A percentile compares a stretch with the other conserved stretches of the same genome.
These are phyloP conservation scores for Escovopsis sp. DNA, from an alignment of 2,329 filamentous ascomycete species.

Conservation along the genomic window DNA sequence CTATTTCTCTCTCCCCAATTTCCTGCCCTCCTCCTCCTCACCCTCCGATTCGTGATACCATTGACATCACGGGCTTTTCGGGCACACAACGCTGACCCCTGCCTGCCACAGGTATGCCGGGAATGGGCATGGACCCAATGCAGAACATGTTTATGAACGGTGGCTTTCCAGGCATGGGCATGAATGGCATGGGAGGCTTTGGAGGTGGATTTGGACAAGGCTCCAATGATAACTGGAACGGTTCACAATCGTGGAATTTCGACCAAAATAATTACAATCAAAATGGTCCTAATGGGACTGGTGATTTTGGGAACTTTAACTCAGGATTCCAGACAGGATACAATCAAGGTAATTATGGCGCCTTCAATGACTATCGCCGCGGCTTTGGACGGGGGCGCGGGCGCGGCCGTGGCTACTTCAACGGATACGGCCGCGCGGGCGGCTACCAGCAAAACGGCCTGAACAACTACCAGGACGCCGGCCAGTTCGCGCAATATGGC, in stretches of 20 bases:
- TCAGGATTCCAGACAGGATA: constrained; percentile 63
- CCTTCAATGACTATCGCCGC: constrained; percentile 66
- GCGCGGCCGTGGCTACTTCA: constrained; percentile 47
- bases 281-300: constrained; percentile 67
- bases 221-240: constrained; percentile 68
- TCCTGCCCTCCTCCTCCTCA: too few relatives aligned
- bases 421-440: constrained; percentile 37
- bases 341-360: constrained; percentile 74
- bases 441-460: constrained; percentile 32
- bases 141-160: constrained; percentile 68
- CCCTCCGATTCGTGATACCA: too few relatives aligned
- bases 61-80: not conserved
- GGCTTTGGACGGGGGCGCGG: constrained; percentile 53
- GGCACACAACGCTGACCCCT: not conserved
- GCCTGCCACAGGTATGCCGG: constrained; percentile 49
- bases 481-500: constrained; percentile 16
- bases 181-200: constrained; percentile 64
- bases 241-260: constrained; percentile 70
- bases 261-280: constrained; percentile 81
- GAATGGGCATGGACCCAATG: constrained; percentile 75
- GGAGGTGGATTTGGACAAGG: constrained; percentile 46
- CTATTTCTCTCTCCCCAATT: not conserved
- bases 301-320: constrained; percentile 70
- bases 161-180: constrained; percentile 65
- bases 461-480: constrained; percentile 22